phyloP scores from a whole-genome alignment of 805 yeast species.

The Candida coquimbonensis region DNA sequence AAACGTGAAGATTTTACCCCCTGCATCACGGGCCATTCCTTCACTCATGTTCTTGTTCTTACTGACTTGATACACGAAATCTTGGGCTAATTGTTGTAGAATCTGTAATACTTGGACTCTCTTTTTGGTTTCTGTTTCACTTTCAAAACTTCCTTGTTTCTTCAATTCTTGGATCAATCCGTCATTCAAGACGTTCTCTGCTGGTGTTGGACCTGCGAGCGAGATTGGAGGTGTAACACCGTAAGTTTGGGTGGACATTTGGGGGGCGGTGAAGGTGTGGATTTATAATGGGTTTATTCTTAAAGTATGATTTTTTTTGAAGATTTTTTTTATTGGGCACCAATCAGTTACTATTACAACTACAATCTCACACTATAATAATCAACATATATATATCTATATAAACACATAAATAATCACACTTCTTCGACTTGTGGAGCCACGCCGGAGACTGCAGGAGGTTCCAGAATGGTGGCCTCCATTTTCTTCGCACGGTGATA shows the following conservation, averaged over 20 bases:
- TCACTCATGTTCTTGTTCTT: constrained; percentile 86
- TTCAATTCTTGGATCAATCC: constrained; percentile 71
- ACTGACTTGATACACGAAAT: constrained; percentile 79
- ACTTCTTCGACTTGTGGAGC: constrained; percentile 1
- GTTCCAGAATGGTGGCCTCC: constrained; percentile 56
- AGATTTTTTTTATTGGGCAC: too few relatives aligned
- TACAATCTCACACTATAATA: too few relatives aligned
- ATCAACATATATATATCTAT: too few relatives aligned
- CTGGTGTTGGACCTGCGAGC: constrained; percentile 73
- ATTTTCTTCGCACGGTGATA: constrained; percentile 69
- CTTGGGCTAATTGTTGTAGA: constrained; percentile 67
- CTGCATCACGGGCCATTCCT: constrained; percentile 96
- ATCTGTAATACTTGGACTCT: constrained; percentile 67
- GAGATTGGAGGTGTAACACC: constrained; percentile 59
- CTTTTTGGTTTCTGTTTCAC: constrained; percentile 74
- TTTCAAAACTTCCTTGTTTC: constrained; percentile 80
- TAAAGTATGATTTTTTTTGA: background rate
- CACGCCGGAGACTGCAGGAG: constrained; percentile 22
- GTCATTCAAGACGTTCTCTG: constrained; percentile 73
- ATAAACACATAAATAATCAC: background rate
- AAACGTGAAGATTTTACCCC: constrained; percentile 94
- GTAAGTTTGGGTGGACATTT: constrained; percentile 15
- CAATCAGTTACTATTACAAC: too few relatives aligned
- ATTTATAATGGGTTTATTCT: background rate
- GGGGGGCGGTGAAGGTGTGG: too few relatives aligned